Evolutionary conservation across 345 rosid species (phyloP).

Genomic region (Brassica cretica): DNA sequence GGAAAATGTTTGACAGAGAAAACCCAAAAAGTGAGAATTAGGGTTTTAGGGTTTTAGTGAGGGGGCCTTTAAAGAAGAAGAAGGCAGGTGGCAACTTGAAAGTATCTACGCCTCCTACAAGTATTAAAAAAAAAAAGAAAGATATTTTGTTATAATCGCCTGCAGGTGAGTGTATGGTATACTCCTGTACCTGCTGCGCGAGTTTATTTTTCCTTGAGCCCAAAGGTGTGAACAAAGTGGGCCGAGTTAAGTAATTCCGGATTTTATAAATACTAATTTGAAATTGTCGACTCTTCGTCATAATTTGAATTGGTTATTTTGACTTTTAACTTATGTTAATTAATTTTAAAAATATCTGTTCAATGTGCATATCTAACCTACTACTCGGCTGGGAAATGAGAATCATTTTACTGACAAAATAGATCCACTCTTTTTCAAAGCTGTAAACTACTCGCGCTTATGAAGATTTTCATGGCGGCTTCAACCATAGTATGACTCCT

Average conservation of each 20-base stretch:
- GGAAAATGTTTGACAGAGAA: constrained; percentile 2
- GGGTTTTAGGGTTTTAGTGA: constrained; percentile 44
- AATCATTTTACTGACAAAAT: neutral
- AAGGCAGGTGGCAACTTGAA: neutral
- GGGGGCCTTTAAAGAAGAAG: constrained; percentile 4
- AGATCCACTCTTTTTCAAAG: neutral
- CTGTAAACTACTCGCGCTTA: neutral
- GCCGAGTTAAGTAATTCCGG: neutral
- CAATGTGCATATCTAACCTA: neutral
- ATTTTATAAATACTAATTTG: neutral
- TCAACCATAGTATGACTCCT: neutral
- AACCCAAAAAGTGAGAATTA: constrained; percentile 30
- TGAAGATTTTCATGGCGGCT: neutral
- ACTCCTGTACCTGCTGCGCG: constrained; percentile 3
- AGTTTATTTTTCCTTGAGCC: neutral
- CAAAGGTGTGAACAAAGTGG: neutral
- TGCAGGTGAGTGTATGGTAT: constrained; percentile 31
- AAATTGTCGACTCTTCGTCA: neutral
- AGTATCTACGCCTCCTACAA: neutral
- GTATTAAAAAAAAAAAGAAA: too few relatives aligned
- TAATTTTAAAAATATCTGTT: neutral
- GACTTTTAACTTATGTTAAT: neutral
- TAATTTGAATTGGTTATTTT: neutral
- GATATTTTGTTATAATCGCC: neutral
- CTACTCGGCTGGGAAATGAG: neutral